These are phyloP conservation scores for Eimeria necatrix DNA, from an alignment of 169 alveolate species.

Conservation along the genomic window DNA sequence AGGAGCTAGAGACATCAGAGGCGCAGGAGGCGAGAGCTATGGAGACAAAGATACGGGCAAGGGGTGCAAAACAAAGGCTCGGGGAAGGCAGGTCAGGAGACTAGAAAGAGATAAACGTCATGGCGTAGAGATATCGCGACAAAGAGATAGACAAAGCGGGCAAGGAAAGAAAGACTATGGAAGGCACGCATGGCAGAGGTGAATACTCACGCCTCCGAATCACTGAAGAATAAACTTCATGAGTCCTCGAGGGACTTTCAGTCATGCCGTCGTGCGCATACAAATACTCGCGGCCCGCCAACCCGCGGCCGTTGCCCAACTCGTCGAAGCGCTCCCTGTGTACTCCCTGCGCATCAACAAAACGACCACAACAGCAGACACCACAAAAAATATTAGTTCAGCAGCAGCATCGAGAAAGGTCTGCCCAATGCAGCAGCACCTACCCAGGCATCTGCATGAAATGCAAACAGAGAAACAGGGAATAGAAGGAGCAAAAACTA, in stretches of 20 bases:
- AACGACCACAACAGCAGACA: slow-evolving; percentile 53
- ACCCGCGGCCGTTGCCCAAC: slow-evolving; percentile 90
- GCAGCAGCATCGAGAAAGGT: background rate
- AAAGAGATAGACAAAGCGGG: too few species aligned
- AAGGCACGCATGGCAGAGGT: too few species aligned
- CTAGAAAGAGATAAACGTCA: too few species aligned
- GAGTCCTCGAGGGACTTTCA: slow-evolving; percentile 86
- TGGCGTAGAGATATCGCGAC: too few species aligned
- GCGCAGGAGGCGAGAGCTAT: background rate
- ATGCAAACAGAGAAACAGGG: background rate
- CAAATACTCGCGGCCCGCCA: slow-evolving; percentile 90
- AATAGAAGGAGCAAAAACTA: background rate
- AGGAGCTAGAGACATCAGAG: background rate
- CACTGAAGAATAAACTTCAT: slow-evolving; percentile 90
- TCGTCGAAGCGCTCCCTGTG: slow-evolving; percentile 93
- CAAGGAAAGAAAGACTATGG: too few species aligned
- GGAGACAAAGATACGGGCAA: background rate
- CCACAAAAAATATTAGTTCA: background rate
- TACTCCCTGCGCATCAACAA: slow-evolving; percentile 80
- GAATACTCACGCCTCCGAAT: slow-evolving; percentile 8
- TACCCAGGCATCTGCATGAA: background rate
- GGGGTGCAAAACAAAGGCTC: too few species aligned
- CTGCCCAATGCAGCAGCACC: background rate
- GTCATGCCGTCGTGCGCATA: slow-evolving; percentile 89
- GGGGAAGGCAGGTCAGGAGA: too few species aligned